Base-by-base conservation (phyloP, 2,329 filamentous ascomycete species). In the Colletotrichum euphorbiae region DNA sequence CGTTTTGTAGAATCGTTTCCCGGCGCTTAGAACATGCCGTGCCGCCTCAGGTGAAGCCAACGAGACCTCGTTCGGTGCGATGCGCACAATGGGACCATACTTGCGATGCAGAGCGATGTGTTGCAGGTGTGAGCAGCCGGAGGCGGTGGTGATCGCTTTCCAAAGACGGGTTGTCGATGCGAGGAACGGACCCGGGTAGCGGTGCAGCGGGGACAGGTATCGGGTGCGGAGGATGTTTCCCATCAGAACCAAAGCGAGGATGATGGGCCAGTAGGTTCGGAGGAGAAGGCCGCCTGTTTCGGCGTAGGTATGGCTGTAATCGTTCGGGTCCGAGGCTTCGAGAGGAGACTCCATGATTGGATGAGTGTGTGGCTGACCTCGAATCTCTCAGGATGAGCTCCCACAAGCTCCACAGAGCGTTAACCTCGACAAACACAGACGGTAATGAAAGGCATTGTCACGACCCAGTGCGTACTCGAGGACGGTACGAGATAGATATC, bases 161-260 rank as follows among this genome's bases (percentile, higher is more conserved):
- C 81, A 83, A 4, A 83, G 75, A 1, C 81, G 79, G 0, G 74
- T 55, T 3, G n/a, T 42, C 15, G 84, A 89, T 17, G 92, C 93
- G 42, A 93, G 74, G 62, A 89, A 82, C 0, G 90, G 92, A 0
- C 92, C 93, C 0, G 93, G 92, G 72, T 92, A 93, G 74, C 85
- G 88, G 77, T 89, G 87, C 66, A 93, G 79, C 4, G 90, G 89
- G 73, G 83, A 80, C 48, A 84, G 78, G 71, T 83, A 84, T 45
- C 81, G 81, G 71, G 85, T 87, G 54, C 75, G 78, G 19, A 79
- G 72, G 11, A 86, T 76, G 73, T 81, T 84, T 21, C 75, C 76
- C 42, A 76, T 57, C 1, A 81, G 15, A n/a, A 76, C 43, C 28
- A 78, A 67, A 31, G 76, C 57, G 11, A 78, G 57, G 15, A 82